Evolutionary conservation across 768 basidiomycete species (phyloP).

Genomic region (Naganishia vaughanmartiniae): DNA sequence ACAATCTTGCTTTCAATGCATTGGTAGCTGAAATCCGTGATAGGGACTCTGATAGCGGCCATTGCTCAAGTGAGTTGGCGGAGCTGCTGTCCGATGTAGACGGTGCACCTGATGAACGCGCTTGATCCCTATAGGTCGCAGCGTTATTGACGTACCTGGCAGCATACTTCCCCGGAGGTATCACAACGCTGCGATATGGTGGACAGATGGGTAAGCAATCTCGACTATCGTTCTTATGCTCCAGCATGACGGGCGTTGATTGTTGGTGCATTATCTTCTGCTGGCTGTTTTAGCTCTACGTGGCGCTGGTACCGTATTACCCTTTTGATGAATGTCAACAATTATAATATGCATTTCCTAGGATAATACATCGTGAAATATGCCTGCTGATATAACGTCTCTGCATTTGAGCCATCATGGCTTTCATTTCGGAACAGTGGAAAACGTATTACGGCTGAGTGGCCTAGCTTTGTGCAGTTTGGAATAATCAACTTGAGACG

Average conservation of each 20-base stretch:
- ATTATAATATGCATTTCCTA: not conserved
- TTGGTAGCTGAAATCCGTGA: constrained; percentile 71
- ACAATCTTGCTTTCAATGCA: not conserved
- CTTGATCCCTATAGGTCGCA: constrained; percentile 59
- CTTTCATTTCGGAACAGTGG: too few relatives aligned
- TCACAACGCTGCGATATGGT: constrained; percentile 51
- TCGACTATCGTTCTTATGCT: constrained; percentile 44
- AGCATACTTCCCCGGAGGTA: constrained; percentile 89
- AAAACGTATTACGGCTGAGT: too few relatives aligned
- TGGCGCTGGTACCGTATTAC: constrained; percentile 77
- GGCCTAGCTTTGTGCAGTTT: too few relatives aligned
- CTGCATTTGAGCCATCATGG: too few relatives aligned
- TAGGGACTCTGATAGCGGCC: constrained; percentile 80
- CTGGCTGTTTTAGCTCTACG: constrained; percentile 60
- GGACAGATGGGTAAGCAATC: constrained; percentile 54
- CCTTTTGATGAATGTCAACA: constrained; percentile 58
- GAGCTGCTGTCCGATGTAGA: not conserved
- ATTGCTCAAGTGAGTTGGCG: constrained; percentile 65
- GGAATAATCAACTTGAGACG: too few relatives aligned
- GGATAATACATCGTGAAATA: not conserved
- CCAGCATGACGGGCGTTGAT: not conserved
- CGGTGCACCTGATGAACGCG: not conserved
- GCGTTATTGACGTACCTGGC: constrained; percentile 84
- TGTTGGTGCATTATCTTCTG: too few relatives aligned
- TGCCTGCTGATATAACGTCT: too few relatives aligned